phyloP scores from a whole-genome alignment of 805 yeast genomes.

The Yarrowia sp. region DNA sequence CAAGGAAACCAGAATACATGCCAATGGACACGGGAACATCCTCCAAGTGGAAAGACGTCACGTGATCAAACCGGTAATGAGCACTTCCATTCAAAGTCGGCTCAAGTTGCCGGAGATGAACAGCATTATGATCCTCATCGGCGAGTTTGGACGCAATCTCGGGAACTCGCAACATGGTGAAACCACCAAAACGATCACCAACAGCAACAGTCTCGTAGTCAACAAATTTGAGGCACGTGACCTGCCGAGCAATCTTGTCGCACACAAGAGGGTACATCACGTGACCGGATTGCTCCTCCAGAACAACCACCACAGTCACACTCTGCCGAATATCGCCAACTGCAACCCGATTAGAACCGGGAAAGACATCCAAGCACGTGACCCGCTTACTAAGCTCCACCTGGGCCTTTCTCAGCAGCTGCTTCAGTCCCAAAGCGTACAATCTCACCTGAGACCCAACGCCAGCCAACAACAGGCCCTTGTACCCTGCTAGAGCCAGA shows the following conservation, averaged over 20 bases:
- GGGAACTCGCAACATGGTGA: conserved; percentile 71
- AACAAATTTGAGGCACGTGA: conserved; percentile 64
- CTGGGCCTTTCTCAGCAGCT: conserved; percentile 72
- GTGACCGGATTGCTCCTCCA: conserved; percentile 54
- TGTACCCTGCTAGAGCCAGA: conserved; percentile 60
- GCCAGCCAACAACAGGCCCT: conserved; percentile 68
- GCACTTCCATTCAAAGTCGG: conserved; percentile 1
- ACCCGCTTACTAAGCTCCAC: conserved; percentile 55
- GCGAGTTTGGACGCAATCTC: conserved; percentile 56
- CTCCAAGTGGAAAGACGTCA: conserved; percentile 67
- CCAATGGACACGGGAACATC: conserved; percentile 74
- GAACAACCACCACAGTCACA: conserved; percentile 60
- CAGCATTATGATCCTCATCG: conserved; percentile 59
- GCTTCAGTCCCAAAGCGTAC: conserved; percentile 80
- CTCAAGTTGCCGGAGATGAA: conserved; percentile 47
- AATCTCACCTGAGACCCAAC: conserved; percentile 60
- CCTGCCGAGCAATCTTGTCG: conserved; percentile 71
- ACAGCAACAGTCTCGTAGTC: conserved; percentile 81
- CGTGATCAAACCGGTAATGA: conserved; percentile 54
- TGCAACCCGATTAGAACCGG: conserved; percentile 63
- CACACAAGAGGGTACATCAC: conserved; percentile 68
- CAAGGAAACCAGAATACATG: conserved; percentile 55
- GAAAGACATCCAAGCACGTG: conserved; percentile 56
- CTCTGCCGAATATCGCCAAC: conserved; percentile 78
- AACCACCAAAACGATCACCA: conserved; percentile 87